phyloP scores from a whole-genome alignment of 2,329 filamentous ascomycete genomes.

The Neopestalotiopsis sp. region DNA sequence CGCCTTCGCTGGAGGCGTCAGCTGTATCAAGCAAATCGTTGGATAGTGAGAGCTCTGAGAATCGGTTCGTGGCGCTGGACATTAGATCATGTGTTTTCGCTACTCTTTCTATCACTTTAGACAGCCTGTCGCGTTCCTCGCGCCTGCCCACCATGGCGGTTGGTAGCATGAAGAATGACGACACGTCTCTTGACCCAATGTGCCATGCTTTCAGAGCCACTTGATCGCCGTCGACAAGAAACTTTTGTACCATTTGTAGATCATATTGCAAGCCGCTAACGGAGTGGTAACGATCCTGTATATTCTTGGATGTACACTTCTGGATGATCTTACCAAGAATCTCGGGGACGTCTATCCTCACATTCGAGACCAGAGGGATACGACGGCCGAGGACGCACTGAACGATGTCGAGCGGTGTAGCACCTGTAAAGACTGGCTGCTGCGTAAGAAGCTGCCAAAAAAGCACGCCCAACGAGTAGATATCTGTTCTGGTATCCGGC shows the following conservation, averaged over 20 bases:
- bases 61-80: conserved; percentile 48
- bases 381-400: conserved; percentile 84
- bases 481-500: conserved; percentile 89
- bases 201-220: conserved; percentile 74
- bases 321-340: conserved; percentile 83
- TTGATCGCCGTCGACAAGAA: conserved; percentile 77
- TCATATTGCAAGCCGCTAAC: conserved; percentile 86
- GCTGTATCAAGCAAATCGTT: conserved; percentile 53
- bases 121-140: conserved; percentile 71
- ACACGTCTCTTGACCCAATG: conserved; percentile 84
- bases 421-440: conserved; percentile 78
- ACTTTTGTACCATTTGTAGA: conserved; percentile 73
- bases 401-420: conserved; percentile 85
- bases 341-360: conserved; percentile 84
- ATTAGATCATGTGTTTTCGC: conserved; percentile 66
- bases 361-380: conserved; percentile 76
- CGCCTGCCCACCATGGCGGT: conserved; percentile 80
- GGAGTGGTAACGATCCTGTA: conserved; percentile 88
- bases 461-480: conserved; percentile 87
- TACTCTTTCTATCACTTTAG: conserved; percentile 78
- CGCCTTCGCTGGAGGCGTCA: conserved; percentile 65
- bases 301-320: conserved; percentile 89
- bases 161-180: conserved; percentile 89
- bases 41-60: conserved; percentile 62
- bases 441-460: conserved; percentile 89